Evolutionary conservation across 192 early-diverging fungal genomes (phyloP).

Genomic region (Coemansia sp.): DNA sequence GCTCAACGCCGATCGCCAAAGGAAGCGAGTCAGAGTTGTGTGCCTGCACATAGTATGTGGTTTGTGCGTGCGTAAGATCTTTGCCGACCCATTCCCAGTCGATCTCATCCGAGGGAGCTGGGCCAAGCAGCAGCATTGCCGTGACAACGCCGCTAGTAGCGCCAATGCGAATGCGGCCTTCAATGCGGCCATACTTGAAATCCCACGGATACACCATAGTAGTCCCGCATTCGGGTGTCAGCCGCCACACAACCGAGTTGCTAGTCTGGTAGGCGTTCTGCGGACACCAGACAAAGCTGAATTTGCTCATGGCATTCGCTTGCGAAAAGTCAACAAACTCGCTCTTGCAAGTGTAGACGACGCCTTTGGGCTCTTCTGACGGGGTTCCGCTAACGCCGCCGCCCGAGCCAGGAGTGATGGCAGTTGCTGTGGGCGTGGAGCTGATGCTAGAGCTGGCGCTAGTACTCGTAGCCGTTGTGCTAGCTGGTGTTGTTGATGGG

Average conservation of each 20-base stretch:
- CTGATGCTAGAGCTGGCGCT: too few relatives aligned
- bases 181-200: constrained; percentile 40
- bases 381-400: constrained; percentile 6
- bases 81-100: constrained; percentile 70
- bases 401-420: neutral
- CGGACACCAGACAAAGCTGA: constrained; percentile 47
- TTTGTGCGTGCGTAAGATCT: constrained; percentile 51
- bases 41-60: constrained; percentile 58
- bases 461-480: neutral
- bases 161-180: constrained; percentile 35
- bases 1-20: constrained; percentile 34
- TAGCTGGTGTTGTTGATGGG: constrained; percentile 3
- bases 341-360: constrained; percentile 41
- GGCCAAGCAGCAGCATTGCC: constrained; percentile 55
- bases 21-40: constrained; percentile 36
- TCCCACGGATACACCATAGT: constrained; percentile 40
- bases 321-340: constrained; percentile 30
- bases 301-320: constrained; percentile 28
- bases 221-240: constrained; percentile 49
- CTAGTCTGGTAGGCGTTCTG: constrained; percentile 43
- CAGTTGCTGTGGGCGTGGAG: neutral
- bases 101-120: constrained; percentile 60
- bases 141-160: constrained; percentile 54
- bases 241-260: constrained; percentile 29
- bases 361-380: constrained; percentile 2